Conservation (phyloP, 441 rosid species). For the Bruguiera hainesii region DNA sequence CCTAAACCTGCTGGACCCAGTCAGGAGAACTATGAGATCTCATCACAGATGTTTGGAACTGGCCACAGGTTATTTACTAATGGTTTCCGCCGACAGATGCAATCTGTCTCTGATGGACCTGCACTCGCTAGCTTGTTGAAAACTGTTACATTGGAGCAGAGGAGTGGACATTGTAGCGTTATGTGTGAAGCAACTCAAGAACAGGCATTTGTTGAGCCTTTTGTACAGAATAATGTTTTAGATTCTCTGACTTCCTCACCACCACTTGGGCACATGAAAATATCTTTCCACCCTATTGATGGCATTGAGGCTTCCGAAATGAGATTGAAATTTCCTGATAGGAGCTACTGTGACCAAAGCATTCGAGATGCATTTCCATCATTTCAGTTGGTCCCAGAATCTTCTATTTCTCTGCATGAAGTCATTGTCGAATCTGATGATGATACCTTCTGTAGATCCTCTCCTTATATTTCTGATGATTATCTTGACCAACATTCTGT, state of each 20-base stretch:
- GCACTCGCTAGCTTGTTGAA: constrained; percentile 33
- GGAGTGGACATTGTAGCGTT: constrained; percentile 25
- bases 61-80: constrained; percentile 59
- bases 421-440: constrained; percentile 60
- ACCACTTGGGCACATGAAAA: constrained; percentile 84
- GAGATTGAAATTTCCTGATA: constrained; percentile 66
- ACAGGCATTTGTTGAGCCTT: constrained; percentile 28
- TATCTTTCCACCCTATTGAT: constrained; percentile 71
- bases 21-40: constrained; percentile 36
- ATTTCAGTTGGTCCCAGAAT: constrained; percentile 85
- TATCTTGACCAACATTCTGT: constrained; percentile 51
- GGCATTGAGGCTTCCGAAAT: constrained; percentile 62
- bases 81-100: constrained; percentile 51
- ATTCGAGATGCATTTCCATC: constrained; percentile 55
- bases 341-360: constrained; percentile 34
- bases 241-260: constrained; percentile 70
- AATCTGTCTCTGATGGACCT: constrained; percentile 38
- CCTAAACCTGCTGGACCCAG: constrained; percentile 30
- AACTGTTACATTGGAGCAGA: constrained; percentile 37
- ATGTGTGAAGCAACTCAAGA: constrained; percentile 21
- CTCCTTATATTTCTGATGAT: constrained; percentile 71
- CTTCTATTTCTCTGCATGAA: constrained; percentile 36
- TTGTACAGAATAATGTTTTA: constrained; percentile 37
- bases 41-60: constrained; percentile 54
- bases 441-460: constrained; percentile 81